A percentile compares a stretch with the other conserved stretches of the same genome.
phyloP scores from a whole-genome alignment of 2,329 filamentous ascomycete genomes.

The Uncinocarpus reesii region DNA sequence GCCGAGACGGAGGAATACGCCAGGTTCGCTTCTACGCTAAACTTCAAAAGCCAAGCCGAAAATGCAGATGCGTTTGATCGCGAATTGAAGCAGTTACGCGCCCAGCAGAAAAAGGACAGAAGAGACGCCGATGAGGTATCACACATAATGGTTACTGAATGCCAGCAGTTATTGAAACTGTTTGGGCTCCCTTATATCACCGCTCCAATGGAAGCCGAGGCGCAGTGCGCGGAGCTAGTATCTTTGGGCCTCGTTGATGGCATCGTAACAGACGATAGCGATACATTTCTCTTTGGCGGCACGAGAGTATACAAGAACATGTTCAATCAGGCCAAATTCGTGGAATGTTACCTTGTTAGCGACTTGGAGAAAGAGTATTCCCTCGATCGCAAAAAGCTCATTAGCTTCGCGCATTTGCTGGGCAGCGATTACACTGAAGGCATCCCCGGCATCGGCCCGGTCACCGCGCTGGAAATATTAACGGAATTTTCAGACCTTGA shows the following conservation, averaged over 20 bases:
- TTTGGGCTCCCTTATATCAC: slow-evolving; percentile 96
- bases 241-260: slow-evolving; percentile 81
- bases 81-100: slow-evolving; percentile 75
- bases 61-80: slow-evolving; percentile 72
- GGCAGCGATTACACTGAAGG: slow-evolving; percentile 95
- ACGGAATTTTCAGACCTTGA: slow-evolving; percentile 69
- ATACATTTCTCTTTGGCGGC: slow-evolving; percentile 93
- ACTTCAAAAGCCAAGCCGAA: slow-evolving; percentile 59
- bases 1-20: slow-evolving; percentile 89
- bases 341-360: slow-evolving; percentile 79
- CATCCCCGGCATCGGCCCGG: slow-evolving; percentile 78
- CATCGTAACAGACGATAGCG: slow-evolving; percentile 93
- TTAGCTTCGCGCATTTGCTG: slow-evolving; percentile 78
- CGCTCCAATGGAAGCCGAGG: slow-evolving; percentile 97
- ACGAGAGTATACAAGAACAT: slow-evolving; percentile 98
- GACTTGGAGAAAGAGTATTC: slow-evolving; percentile 87
- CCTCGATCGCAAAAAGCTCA: slow-evolving; percentile 74
- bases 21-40: slow-evolving; percentile 79
- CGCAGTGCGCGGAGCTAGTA: slow-evolving; percentile 90
- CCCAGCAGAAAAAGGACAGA: slow-evolving; percentile 92
- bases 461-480: slow-evolving; percentile 87
- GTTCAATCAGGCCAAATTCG: slow-evolving; percentile 97
- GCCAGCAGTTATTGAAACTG: slow-evolving; percentile 75
- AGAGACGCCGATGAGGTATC: slow-evolving; percentile 95
- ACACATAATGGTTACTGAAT: slow-evolving; percentile 90